Percentiles rank a stretch among this genome's conserved stretches.
These are phyloP conservation scores for Camellia sinensis DNA, from an alignment of 148 eudicot species.

Conservation along the genomic window DNA sequence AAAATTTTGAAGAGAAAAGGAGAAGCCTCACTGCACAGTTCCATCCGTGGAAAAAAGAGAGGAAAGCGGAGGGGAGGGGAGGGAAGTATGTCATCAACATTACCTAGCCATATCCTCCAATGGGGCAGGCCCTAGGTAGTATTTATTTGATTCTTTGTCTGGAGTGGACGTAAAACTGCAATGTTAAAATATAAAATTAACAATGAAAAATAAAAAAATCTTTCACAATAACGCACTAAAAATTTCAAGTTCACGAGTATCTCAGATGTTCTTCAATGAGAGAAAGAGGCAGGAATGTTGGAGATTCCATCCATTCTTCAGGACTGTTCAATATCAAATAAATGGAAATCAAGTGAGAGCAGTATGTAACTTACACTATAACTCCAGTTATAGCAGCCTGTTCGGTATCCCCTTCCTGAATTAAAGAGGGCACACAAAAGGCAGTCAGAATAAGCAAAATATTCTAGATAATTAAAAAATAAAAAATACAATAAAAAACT, in stretches of 20 bases:
- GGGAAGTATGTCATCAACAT: not conserved
- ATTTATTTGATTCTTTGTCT: slow-evolving; percentile 69
- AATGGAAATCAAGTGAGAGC: not conserved
- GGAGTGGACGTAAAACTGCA: slow-evolving; percentile 94
- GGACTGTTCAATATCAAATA: not conserved
- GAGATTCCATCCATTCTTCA: not conserved
- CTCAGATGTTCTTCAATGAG: not conserved
- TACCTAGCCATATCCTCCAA: slow-evolving; percentile 85
- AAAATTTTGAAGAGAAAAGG: not conserved
- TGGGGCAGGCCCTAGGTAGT: slow-evolving; percentile 94
- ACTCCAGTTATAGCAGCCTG: slow-evolving; percentile 64
- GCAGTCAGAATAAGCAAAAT: not conserved
- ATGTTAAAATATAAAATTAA: not conserved
- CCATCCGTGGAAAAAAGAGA: not conserved
- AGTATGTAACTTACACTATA: slow-evolving; percentile 57
- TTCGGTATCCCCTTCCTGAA: slow-evolving; percentile 67
- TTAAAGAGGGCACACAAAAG: slow-evolving; percentile 6
- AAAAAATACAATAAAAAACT: not conserved
- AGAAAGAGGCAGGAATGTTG: not conserved
- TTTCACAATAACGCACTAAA: not conserved
- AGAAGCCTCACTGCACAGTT: not conserved
- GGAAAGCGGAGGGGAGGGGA: not conserved
- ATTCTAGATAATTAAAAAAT: not conserved
- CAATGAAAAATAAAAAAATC: not conserved
- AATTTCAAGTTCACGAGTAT: not conserved